Evolutionary conservation across 345 rosid genomes (phyloP), one percentile per base, ranked within the genome.

Genomic region (Geranium rotundifolium): DNA sequence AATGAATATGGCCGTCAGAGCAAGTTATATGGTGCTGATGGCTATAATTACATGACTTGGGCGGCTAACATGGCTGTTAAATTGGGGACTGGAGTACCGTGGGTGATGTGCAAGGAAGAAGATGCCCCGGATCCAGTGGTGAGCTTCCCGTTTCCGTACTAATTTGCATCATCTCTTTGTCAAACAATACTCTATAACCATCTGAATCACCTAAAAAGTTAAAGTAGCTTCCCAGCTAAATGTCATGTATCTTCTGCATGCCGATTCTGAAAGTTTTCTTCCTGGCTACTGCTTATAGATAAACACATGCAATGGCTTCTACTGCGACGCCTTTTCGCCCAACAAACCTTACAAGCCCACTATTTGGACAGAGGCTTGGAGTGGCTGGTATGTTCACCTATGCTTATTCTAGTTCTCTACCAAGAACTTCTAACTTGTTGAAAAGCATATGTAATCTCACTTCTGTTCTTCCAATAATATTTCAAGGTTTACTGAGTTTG

Each of bases 61-160:
- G 99, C 96, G 4, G 99, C 99, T 55, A 76, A 90, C 68, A 90
- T 95, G 99, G 99, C 99, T 49, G 69, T 88, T 54, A 77, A 84
- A 62, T 77, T 82, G 46, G 86, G 87, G 67, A 88, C 97, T 34
- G 96, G 97, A 18, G 97, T 95, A 58, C 99, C 97, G 3, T 95
- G 99, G 99, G 84, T 95, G 17, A 95, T 95, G 99, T 95, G 99
- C 87, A 90, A 95, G 73, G 99, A 95, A 82, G 88, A 84, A 29
- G 96, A 90, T 84, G 99, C 97, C 61, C 99, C 97, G 29, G 97
- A 95, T 81, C 99, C 97, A n/a, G 87, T 95, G 80, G 99, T 88
- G 73, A 72, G 83, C 39, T 31, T 34, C 41, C 41, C 64, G 46
- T n/a, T 15, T 12, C 14, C 29, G 34, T 56, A 19, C 54, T 18